phyloP scores from a whole-genome alignment of 192 early-diverging fungal genomes.

The Chytriomyces confervae region DNA sequence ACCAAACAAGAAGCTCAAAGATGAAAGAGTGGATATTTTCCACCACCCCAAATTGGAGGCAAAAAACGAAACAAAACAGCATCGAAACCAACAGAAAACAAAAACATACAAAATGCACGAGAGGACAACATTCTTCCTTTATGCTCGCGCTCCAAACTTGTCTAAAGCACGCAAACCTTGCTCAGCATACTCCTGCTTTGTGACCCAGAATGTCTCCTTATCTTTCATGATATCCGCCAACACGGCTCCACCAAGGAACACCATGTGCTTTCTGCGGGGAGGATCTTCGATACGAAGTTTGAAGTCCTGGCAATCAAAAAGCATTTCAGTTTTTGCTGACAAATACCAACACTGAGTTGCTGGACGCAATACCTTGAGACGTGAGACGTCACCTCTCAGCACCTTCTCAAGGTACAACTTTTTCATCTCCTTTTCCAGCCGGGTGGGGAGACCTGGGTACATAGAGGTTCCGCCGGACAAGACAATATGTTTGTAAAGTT shows the following conservation, averaged over 20 bases:
- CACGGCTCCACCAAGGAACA: conserved; percentile 97
- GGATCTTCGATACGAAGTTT: conserved; percentile 98
- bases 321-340: neutral
- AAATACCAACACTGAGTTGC: neutral
- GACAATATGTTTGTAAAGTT: conserved; percentile 97
- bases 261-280: conserved; percentile 97
- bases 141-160: conserved; percentile 35
- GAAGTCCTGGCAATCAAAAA: conserved; percentile 77
- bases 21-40: neutral
- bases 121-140: neutral
- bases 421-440: conserved; percentile 98
- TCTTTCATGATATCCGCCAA: conserved; percentile 94
- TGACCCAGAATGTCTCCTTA: conserved; percentile 88
- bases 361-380: conserved; percentile 70
- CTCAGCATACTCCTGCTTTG: conserved; percentile 94
- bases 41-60: neutral
- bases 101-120: neutral
- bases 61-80: neutral
- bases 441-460: conserved; percentile 96
- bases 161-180: conserved; percentile 78
- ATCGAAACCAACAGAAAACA: neutral
- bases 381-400: conserved; percentile 78
- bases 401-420: conserved; percentile 93
- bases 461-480: conserved; percentile 98
- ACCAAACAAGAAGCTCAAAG: too few relatives aligned